Conservation (phyloP, 306 rosid genomes). For the Carpinus viminea region DNA sequence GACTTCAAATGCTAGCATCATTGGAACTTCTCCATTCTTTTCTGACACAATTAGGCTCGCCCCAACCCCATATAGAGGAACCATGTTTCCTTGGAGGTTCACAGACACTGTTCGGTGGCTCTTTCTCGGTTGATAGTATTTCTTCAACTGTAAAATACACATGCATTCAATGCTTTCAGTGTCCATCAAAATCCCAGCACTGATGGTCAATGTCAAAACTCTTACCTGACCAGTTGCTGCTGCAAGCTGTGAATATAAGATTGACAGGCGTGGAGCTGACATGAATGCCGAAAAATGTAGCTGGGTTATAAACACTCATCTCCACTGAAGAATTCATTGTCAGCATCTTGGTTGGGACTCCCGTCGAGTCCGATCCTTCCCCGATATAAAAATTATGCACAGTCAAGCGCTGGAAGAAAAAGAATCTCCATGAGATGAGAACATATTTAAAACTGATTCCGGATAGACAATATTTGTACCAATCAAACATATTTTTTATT, state of each 20-base stretch:
- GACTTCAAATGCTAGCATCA: constrained; percentile 63
- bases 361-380: constrained; percentile 79
- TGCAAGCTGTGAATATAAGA: constrained; percentile 65
- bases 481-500: background rate
- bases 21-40: constrained; percentile 48
- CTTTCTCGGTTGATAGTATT: constrained; percentile 72
- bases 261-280: constrained; percentile 59
- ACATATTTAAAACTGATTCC: background rate
- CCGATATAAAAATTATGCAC: constrained; percentile 75
- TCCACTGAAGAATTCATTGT: constrained; percentile 70
- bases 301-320: constrained; percentile 75
- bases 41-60: constrained; percentile 50
- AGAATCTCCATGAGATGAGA: constrained; percentile 11
- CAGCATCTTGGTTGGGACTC: constrained; percentile 87
- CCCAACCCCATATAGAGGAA: constrained; percentile 84
- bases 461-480: too few relatives aligned
- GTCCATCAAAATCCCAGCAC: background rate
- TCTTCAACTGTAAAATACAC: constrained; percentile 55
- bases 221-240: constrained; percentile 83
- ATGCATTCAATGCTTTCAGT: background rate
- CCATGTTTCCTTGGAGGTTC: constrained; percentile 65
- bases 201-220: constrained; percentile 9
- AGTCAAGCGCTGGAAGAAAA: constrained; percentile 57
- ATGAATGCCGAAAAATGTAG: constrained; percentile 76
- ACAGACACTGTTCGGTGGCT: constrained; percentile 43